Evolutionary conservation across 768 basidiomycete genomes (phyloP).

Genomic region (Suillus subaureus): DNA sequence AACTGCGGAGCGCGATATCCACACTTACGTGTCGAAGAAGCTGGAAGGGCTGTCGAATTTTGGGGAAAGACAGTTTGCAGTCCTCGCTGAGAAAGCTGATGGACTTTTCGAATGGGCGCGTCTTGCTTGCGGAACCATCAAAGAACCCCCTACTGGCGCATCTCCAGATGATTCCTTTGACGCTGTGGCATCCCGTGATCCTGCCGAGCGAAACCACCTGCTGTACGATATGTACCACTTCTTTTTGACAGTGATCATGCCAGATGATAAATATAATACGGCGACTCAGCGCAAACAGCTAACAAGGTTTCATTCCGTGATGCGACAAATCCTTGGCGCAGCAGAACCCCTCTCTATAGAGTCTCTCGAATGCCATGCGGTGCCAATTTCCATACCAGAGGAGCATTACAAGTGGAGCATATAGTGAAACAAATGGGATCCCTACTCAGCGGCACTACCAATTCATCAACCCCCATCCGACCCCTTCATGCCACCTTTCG

Average conservation of each 20-base stretch:
- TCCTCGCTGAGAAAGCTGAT: neutral
- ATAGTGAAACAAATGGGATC: conserved; percentile 25
- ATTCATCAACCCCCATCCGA: conserved; percentile 23
- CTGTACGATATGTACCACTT: conserved; percentile 1
- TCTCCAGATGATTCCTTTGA: neutral
- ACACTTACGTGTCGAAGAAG: neutral
- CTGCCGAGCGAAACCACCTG: neutral
- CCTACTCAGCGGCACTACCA: conserved; percentile 22
- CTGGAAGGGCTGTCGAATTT: neutral
- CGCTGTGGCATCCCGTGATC: neutral
- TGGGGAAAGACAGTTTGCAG: neutral
- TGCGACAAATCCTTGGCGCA: neutral
- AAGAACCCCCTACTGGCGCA: neutral
- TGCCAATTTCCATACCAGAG: neutral
- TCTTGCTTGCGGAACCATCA: conserved; percentile 6
- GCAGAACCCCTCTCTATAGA: conserved; percentile 5
- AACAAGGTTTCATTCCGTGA: neutral
- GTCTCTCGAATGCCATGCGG: neutral
- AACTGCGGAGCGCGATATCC: neutral
- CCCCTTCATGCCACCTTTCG: conserved; percentile 37
- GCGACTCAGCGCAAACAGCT: neutral
- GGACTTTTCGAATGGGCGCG: conserved; percentile 6
- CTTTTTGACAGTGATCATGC: neutral
- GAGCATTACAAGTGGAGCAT: conserved; percentile 12
- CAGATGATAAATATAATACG: neutral